Conservation (phyloP, 2,329 filamentous ascomycete genomes). For the Fusarium luffae region DNA sequence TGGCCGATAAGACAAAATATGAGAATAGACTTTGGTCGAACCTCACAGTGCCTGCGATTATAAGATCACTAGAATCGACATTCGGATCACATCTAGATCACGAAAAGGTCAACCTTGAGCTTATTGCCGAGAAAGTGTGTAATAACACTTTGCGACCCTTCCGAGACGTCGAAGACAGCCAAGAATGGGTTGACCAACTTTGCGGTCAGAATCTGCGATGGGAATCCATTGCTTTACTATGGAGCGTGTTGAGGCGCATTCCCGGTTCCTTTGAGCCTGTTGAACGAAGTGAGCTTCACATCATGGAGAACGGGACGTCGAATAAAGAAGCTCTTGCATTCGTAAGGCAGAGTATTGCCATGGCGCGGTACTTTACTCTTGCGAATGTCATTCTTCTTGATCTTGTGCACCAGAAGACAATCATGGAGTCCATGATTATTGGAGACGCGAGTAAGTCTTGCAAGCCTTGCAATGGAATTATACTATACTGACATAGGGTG, state of each 20-base stretch:
- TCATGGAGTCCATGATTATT: conserved; percentile 2
- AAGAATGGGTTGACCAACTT: conserved; percentile 11
- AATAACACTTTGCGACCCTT: conserved; percentile 1
- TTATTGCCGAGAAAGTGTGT: not conserved
- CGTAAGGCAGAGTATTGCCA: not conserved
- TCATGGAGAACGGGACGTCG: not conserved
- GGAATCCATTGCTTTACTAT: conserved; percentile 1
- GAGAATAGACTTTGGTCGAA: conserved; percentile 17
- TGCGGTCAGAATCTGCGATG: conserved; percentile 4
- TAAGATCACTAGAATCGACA: not conserved
- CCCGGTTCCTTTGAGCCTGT: not conserved
- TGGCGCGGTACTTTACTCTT: not conserved
- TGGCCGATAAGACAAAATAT: not conserved
- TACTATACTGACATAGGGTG: fast-evolving
- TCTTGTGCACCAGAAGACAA: conserved; percentile 3
- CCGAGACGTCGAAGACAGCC: not conserved
- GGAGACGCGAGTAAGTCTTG: conserved; percentile 3
- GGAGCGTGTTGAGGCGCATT: conserved; percentile 10
- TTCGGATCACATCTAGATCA: not conserved
- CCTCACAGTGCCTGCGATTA: not conserved
- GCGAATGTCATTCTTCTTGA: conserved; percentile 6
- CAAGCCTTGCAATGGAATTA: fast-evolving
- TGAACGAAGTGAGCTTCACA: not conserved
- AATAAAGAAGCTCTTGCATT: not conserved
- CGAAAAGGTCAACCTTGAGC: not conserved